Percentiles rank a stretch among this genome's conserved stretches.
Evolutionary conservation across 768 basidiomycete species (phyloP).

Genomic region (Boletus rufocinnamomeus): DNA sequence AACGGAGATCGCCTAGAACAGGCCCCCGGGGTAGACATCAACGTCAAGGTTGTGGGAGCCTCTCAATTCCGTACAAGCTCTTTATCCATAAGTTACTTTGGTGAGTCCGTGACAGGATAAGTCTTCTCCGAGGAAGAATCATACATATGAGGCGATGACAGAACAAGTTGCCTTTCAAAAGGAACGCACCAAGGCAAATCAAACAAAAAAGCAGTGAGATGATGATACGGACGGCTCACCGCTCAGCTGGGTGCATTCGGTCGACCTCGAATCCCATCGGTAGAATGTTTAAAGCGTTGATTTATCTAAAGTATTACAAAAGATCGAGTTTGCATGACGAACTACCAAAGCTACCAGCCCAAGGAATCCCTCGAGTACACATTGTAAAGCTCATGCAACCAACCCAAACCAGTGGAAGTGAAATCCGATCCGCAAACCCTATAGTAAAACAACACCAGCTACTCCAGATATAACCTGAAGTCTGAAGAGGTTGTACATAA

Average conservation of each 20-base stretch:
- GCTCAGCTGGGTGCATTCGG: neutral
- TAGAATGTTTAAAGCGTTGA: neutral
- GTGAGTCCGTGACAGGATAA: neutral
- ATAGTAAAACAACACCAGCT: slow-evolving; percentile 9
- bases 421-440: slow-evolving; percentile 4
- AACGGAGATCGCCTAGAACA: neutral
- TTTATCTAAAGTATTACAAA: slow-evolving; percentile 15
- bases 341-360: slow-evolving; percentile 17
- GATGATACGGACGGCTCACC: neutral
- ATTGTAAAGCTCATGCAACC: slow-evolving; percentile 7
- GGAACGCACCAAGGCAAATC: neutral
- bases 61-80: neutral
- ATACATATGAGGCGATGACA: neutral
- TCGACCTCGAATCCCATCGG: neutral
- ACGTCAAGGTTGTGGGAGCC: neutral
- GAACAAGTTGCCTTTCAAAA: neutral
- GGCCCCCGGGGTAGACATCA: neutral
- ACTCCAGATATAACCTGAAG: slow-evolving; percentile 17
- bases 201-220: neutral
- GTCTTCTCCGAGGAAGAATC: neutral
- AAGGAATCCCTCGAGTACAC: slow-evolving; percentile 10
- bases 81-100: neutral
- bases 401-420: slow-evolving; percentile 20
- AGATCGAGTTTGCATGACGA: slow-evolving; percentile 6
- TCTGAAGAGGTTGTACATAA: slow-evolving; percentile 5